These are phyloP conservation scores for Papiliotrema laurentii DNA, from an alignment of 1,284 basidiomycete species.

Conservation along the genomic window DNA sequence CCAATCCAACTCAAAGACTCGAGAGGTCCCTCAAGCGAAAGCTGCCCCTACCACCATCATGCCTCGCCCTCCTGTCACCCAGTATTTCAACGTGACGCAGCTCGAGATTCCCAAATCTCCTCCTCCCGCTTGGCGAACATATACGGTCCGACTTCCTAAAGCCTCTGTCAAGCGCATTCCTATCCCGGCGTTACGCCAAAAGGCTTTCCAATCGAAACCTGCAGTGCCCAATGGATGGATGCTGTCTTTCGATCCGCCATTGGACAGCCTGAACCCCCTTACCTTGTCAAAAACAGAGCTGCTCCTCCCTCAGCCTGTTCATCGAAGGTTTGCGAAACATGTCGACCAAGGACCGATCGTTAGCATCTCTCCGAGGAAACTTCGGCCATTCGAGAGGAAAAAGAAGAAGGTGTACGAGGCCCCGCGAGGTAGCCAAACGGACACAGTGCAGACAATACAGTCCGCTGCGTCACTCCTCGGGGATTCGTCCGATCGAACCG, in stretches of 20 bases:
- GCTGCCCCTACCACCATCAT: background rate
- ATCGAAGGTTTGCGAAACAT: slow-evolving; percentile 25
- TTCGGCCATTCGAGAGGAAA: slow-evolving; percentile 32
- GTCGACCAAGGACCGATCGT: slow-evolving; percentile 26
- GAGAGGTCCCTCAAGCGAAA: background rate
- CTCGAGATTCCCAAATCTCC: slow-evolving; percentile 43
- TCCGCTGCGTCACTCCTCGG: background rate
- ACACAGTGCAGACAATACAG: too few relatives aligned
- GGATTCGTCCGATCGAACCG: background rate
- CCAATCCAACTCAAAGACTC: background rate
- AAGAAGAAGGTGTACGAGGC: slow-evolving; percentile 40
- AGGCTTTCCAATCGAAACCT: slow-evolving; percentile 11
- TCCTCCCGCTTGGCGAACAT: slow-evolving; percentile 54
- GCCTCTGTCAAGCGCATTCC: slow-evolving; percentile 20
- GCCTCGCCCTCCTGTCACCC: slow-evolving; percentile 8
- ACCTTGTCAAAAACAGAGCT: slow-evolving; percentile 66
- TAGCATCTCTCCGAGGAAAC: slow-evolving; percentile 31
- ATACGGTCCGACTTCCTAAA: slow-evolving; percentile 60
- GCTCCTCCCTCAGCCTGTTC: slow-evolving; percentile 53
- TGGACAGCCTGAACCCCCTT: slow-evolving; percentile 59
- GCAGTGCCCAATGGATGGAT: slow-evolving; percentile 58
- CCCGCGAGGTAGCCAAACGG: background rate
- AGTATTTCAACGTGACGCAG: slow-evolving; percentile 40
- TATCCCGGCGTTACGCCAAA: slow-evolving; percentile 18
- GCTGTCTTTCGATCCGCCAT: slow-evolving; percentile 69